phyloP scores from a whole-genome alignment of 306 rosid genomes.

The Adenanthera pavonina region DNA sequence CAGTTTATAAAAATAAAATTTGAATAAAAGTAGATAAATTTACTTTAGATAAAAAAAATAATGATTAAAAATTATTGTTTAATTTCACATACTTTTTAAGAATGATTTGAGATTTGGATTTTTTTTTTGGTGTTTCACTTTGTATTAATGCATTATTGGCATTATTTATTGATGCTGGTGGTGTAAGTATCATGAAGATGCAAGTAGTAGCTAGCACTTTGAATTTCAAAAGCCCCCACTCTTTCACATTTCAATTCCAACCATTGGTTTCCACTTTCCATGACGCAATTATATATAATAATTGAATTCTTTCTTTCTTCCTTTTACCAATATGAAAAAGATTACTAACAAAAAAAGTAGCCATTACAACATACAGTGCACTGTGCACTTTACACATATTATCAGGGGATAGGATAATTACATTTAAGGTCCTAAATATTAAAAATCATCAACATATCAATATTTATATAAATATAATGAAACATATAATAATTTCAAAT shows the following conservation, averaged over 20 bases:
- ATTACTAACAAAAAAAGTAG: background rate
- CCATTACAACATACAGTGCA: too few relatives aligned
- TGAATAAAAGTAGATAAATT: too few relatives aligned
- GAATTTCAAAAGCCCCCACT: background rate
- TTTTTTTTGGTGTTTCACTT: background rate
- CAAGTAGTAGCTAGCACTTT: background rate
- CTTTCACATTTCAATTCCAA: background rate
- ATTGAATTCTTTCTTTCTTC: too few relatives aligned
- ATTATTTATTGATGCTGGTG: background rate
- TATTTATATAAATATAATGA: too few relatives aligned
- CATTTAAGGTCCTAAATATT: too few relatives aligned
- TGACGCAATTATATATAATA: background rate
- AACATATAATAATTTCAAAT: too few relatives aligned
- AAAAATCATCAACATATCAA: too few relatives aligned
- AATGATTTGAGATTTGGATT: background rate
- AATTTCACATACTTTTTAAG: background rate
- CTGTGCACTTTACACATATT: too few relatives aligned
- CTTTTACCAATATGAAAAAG: background rate
- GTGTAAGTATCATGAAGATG: background rate
- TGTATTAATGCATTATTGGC: background rate
- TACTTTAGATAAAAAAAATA: too few relatives aligned
- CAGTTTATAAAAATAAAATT: too few relatives aligned
- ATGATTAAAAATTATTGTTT: too few relatives aligned
- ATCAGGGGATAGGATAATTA: too few relatives aligned
- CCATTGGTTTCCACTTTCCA: background rate